phyloP scores from a whole-genome alignment of 148 eudicot genomes.

The Spergularia bocconei region DNA sequence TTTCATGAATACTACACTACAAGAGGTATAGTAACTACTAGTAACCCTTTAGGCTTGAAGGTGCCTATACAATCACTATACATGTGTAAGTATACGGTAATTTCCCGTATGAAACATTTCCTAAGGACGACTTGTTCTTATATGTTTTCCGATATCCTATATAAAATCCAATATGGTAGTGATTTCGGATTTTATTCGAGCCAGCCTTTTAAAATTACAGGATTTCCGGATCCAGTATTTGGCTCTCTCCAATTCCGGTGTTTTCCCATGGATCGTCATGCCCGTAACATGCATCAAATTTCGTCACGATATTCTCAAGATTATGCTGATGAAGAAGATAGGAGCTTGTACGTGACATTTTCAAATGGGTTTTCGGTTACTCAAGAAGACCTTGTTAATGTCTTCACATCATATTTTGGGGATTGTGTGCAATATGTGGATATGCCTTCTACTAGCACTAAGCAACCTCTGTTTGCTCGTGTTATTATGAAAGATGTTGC shows the following conservation, averaged over 20 bases:
- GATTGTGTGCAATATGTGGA: conserved; percentile 36
- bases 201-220: conserved; percentile 4
- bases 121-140: conserved; percentile 3
- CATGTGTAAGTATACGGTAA: conserved; percentile 1
- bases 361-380: conserved; percentile 30
- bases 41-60: conserved; percentile 4
- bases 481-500: conserved; percentile 26
- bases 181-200: not conserved
- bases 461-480: conserved; percentile 30
- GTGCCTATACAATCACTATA: conserved; percentile 13
- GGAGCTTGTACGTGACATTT: conserved; percentile 39
- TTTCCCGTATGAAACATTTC: conserved; percentile 11
- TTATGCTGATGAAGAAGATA: conserved; percentile 24
- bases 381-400: conserved; percentile 12
- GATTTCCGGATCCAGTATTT: conserved; percentile 23
- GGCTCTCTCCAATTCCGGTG: conserved; percentile 1
- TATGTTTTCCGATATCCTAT: conserved; percentile 19
- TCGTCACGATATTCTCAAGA: not conserved
- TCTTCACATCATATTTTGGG: conserved; percentile 23
- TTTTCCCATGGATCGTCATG: not conserved
- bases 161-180: not conserved
- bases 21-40: not conserved
- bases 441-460: not conserved
- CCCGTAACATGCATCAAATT: not conserved
- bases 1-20: not conserved